These are phyloP conservation scores for Pulveroboletus frians DNA, from an alignment of 768 basidiomycete genomes.

Conservation along the genomic window DNA sequence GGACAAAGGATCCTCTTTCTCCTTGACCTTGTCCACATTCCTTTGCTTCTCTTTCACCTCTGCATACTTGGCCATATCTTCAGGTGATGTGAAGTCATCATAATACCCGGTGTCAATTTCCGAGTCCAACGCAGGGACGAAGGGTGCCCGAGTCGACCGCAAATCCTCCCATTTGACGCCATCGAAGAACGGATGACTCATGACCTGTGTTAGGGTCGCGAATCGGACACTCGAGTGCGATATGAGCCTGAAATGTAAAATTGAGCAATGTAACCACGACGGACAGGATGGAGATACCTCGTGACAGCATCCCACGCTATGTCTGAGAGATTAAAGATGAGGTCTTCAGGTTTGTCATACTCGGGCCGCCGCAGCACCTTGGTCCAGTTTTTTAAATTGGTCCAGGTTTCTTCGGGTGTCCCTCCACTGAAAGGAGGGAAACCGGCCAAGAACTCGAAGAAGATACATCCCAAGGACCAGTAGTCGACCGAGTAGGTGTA, in stretches of 20 bases:
- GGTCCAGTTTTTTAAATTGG: slow-evolving; percentile 97
- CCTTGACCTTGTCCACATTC: slow-evolving; percentile 88
- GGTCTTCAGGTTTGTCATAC: slow-evolving; percentile 93
- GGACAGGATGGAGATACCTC: slow-evolving; percentile 41
- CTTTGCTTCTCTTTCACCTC: slow-evolving; percentile 96
- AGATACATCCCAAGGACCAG: slow-evolving; percentile 97
- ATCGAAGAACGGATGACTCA: slow-evolving; percentile 78
- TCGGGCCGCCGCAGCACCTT: slow-evolving; percentile 88
- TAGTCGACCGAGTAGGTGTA: slow-evolving; percentile 97
- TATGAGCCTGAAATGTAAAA: slow-evolving; percentile 56
- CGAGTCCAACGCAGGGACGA: slow-evolving; percentile 90
- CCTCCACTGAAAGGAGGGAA: slow-evolving; percentile 98
- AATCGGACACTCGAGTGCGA: slow-evolving; percentile 80
- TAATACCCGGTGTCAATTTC: slow-evolving; percentile 96
- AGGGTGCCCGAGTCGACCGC: slow-evolving; percentile 74
- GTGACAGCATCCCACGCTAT: slow-evolving; percentile 93
- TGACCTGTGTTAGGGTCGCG: slow-evolving; percentile 66
- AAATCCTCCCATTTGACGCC: slow-evolving; percentile 73
- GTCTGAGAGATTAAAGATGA: slow-evolving; percentile 94
- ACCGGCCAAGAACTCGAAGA: slow-evolving; percentile 95
- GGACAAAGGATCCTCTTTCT: slow-evolving; percentile 70
- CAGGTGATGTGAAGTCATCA: slow-evolving; percentile 80
- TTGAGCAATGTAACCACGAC: neutral
- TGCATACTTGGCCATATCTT: slow-evolving; percentile 98
- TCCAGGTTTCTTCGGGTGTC: slow-evolving; percentile 97